Base-by-base conservation (phyloP, 1,284 basidiomycete genomes). In the Mycocalia duriaeana region DNA sequence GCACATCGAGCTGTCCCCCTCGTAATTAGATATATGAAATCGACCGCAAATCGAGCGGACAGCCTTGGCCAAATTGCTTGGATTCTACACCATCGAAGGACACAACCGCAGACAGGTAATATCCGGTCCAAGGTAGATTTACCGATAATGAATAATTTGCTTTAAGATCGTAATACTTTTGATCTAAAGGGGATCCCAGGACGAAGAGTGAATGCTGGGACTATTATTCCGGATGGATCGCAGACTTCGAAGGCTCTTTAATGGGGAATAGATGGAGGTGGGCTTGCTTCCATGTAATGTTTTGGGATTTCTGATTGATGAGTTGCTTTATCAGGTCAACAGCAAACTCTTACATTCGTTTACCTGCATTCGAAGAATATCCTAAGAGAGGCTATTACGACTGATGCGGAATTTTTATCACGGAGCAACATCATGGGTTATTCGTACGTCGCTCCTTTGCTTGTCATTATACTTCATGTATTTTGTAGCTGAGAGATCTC, bases 351-450 rank as follows among this genome's bases (percentile, higher is more conserved):
- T 49, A 79, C 82, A 42, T 65, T 89, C 5, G 73, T 90, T 14
- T 75, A 75, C 25, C 83, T 86, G 0, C 76, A 89, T 57, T 87
- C 85, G 4, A 88, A 87, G 57, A 64, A 75, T 18, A 73, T 88
- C 14, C 67, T 90, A 3, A 72, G 73, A 37, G 82, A 86, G 53
- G 85, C 86, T 1, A 71, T 90, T 49, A 74, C 67, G 54, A 74
- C 68, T 42, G 88, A 90, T 57, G n/a, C 82, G 5, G 83, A 83
- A 7, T 91, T 85, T 57, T 68, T 91, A 37, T 73, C 83, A 0
- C 75, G 67, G 55, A 84, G 82, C 55, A 87, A 88, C 51, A 87
- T 90, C 56, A 89, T 90, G 85, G 88, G 90, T 57, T 91, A 90
- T 56, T 89, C 85, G 76, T 86, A 62, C 56, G 72, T 57, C 8